phyloP scores from a whole-genome alignment of 768 basidiomycete species.

The Psilocybe sp. region DNA sequence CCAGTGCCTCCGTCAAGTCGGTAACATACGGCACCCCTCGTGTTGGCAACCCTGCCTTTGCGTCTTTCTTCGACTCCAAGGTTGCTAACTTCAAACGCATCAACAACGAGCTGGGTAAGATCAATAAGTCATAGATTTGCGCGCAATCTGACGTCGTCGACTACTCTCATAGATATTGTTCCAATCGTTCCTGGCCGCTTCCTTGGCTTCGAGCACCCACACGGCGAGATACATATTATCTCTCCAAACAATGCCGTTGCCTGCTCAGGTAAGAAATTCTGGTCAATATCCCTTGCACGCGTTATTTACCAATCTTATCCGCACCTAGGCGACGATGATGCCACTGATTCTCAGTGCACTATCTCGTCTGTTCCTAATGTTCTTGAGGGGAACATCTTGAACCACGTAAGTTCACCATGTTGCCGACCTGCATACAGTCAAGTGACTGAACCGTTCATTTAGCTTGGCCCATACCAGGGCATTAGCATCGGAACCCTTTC shows the following conservation, averaged over 20 bases:
- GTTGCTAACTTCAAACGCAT: slow-evolving; percentile 37
- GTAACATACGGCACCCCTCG: slow-evolving; percentile 51
- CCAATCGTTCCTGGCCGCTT: slow-evolving; percentile 55
- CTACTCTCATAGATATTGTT: slow-evolving; percentile 33
- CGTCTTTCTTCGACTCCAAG: slow-evolving; percentile 45
- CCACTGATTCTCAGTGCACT: slow-evolving; percentile 49
- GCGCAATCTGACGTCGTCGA: neutral
- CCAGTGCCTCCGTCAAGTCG: slow-evolving; percentile 33
- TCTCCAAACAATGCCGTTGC: slow-evolving; percentile 29
- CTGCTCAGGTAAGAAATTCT: slow-evolving; percentile 27
- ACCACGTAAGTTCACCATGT: slow-evolving; percentile 40
- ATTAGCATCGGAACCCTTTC: slow-evolving; percentile 48
- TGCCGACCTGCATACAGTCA: neutral
- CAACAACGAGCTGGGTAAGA: slow-evolving; percentile 34
- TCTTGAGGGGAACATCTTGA: slow-evolving; percentile 40
- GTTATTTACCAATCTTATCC: neutral
- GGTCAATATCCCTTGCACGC: neutral
- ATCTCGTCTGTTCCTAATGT: slow-evolving; percentile 54
- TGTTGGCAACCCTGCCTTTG: slow-evolving; percentile 51
- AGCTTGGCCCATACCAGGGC: slow-evolving; percentile 53
- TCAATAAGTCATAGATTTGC: neutral
- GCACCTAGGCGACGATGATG: slow-evolving; percentile 49
- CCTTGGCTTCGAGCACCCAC: slow-evolving; percentile 48
- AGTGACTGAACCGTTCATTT: neutral
- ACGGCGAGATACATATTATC: slow-evolving; percentile 56